Evolutionary conservation across 2,329 filamentous ascomycete species (phyloP), one percentile per base, ranked within the genome.

Genomic region (Apiospora malaysiana): DNA sequence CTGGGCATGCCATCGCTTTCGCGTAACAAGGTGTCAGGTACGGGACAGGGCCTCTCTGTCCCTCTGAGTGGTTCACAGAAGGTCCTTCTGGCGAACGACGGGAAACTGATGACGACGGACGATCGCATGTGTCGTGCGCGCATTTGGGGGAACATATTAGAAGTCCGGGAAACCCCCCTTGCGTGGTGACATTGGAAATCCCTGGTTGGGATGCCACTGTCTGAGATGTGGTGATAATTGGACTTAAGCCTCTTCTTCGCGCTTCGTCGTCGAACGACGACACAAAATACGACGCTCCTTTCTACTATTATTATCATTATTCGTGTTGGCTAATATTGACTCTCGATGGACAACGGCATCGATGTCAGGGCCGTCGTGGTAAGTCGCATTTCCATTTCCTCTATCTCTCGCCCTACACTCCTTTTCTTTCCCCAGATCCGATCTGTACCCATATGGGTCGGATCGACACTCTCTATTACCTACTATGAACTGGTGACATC

Each of bases 241-340:
- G 46, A 46, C 65, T 67, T 27, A 46, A 67, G 43, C 8, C 56
- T 40, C 32, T 40, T 18, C 56, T 63, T 63, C 32, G 56, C 21
- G 56, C 65, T 7, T 67, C 27, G 65, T 67, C 65, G 40, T 67
- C 65, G 51, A 46, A 12, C 40, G 65, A 67, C 56, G 56, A 63
- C 32, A 27, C 51, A 59, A 40, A 9, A 40, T 40, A 25, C 56
- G 56, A 63, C 56, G 32, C 32, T 63, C 56, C 56, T 63, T 63
- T 23, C 32, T 10, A 37, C 18, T 59, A 59, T 66, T 32, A 42
- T 23, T 23, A 66, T 45, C 37, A 7, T 42, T 45, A 25, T 21
- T 45, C 21, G 65, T 45, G 40, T 66, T 18, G 18, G 56, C 9
- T 63, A 40, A 63, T 40, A 63, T 9, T 18, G 8, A 12, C 42